phyloP scores from a whole-genome alignment of 495 filamentous ascomycete genomes.

The Talaromyces liani region DNA sequence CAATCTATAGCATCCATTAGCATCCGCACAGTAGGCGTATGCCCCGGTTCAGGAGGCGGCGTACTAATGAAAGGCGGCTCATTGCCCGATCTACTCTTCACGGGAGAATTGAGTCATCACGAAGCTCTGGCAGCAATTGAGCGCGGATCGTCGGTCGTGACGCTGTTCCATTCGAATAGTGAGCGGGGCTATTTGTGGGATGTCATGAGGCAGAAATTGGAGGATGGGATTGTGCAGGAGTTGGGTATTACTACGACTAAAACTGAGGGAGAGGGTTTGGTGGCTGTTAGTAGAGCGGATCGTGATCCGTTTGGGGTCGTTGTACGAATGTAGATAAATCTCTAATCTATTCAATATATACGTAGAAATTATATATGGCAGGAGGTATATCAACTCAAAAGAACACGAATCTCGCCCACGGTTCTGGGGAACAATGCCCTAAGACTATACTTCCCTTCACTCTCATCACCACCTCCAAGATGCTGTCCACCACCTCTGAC shows the following conservation, averaged over 20 bases:
- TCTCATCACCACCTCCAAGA: conserved; percentile 23
- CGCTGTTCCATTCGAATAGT: conserved; percentile 85
- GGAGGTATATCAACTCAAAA: conserved; percentile 43
- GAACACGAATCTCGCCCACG: conserved; percentile 74
- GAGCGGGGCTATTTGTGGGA: conserved; percentile 73
- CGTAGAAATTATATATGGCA: not conserved
- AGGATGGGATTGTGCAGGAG: conserved; percentile 43
- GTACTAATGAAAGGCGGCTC: conserved; percentile 55
- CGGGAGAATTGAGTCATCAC: conserved; percentile 90
- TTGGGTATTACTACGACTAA: conserved; percentile 26
- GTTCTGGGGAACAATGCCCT: conserved; percentile 74
- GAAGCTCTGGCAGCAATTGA: conserved; percentile 80
- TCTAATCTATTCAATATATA: not conserved
- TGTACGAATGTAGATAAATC: conserved; percentile 8
- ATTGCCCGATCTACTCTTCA: conserved; percentile 71
- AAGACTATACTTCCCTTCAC: conserved; percentile 38
- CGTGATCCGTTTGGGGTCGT: conserved; percentile 71
- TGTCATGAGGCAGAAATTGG: conserved; percentile 60
- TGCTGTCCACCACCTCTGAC: conserved; percentile 7
- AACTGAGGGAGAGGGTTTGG: conserved; percentile 28
- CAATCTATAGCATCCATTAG: conserved; percentile 41
- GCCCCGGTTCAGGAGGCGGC: conserved; percentile 75
- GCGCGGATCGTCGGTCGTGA: conserved; percentile 76
- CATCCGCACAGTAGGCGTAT: conserved; percentile 59
- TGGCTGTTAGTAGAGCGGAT: conserved; percentile 72